These are phyloP conservation scores for Penicillium sp. DNA, from an alignment of 2,329 filamentous ascomycete species.

Conservation along the genomic window DNA sequence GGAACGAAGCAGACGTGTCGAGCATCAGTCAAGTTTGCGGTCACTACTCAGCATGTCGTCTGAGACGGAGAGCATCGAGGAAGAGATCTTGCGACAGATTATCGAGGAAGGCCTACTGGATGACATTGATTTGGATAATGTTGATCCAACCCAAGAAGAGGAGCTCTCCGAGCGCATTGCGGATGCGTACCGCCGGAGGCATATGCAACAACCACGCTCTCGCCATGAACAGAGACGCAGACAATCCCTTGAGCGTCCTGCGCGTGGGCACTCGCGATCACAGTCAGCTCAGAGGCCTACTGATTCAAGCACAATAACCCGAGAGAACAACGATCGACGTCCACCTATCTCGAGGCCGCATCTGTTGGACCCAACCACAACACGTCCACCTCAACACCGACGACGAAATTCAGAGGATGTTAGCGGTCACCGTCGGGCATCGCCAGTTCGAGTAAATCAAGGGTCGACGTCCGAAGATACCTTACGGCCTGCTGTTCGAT, in stretches of 20 bases:
- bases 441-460: slow-evolving; percentile 30
- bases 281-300: slow-evolving; percentile 27
- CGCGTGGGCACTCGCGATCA: slow-evolving; percentile 28
- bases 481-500: slow-evolving; percentile 31
- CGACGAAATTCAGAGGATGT: slow-evolving; percentile 36
- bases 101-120: slow-evolving; percentile 81
- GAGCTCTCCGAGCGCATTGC: slow-evolving; percentile 87
- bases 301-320: slow-evolving; percentile 14
- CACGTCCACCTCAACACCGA: slow-evolving; percentile 28
- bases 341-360: slow-evolving; percentile 32
- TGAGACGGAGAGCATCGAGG: slow-evolving; percentile 71
- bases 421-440: slow-evolving; percentile 29
- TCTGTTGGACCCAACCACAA: slow-evolving; percentile 28
- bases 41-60: slow-evolving; percentile 71
- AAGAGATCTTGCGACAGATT: slow-evolving; percentile 84
- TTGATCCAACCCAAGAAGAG: slow-evolving; percentile 78
- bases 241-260: slow-evolving; percentile 29
- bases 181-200: slow-evolving; percentile 74
- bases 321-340: slow-evolving; percentile 20
- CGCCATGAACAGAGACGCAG: slow-evolving; percentile 35
- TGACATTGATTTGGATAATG: slow-evolving; percentile 80
- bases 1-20: slow-evolving; percentile 57
- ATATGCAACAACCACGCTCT: slow-evolving; percentile 45
- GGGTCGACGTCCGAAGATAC: slow-evolving; percentile 34
- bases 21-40: slow-evolving; percentile 83